A percentile compares a stretch with the other conserved stretches of the same genome.
Evolutionary conservation across 1,139 yeast species (phyloP).

Genomic region (Saccharomyces pastorianus): DNA sequence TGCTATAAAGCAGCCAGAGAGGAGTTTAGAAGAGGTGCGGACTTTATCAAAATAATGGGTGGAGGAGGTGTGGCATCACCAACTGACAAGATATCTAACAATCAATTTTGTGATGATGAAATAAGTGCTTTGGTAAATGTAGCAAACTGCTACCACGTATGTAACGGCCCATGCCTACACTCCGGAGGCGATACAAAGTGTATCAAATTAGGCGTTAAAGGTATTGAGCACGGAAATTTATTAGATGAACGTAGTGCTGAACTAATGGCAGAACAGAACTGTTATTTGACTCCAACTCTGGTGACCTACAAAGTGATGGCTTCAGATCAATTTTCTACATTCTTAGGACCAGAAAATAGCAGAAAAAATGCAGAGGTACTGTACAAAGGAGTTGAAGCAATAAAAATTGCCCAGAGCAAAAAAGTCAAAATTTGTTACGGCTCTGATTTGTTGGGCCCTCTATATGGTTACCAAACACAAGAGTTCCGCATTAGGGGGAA

Average conservation of each 20-base stretch:
- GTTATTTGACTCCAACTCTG: conserved; percentile 10
- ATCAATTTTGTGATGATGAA: conserved; percentile 10
- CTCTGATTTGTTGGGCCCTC: conserved; percentile 9
- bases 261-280: conserved; percentile 7
- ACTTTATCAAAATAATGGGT: conserved; percentile 10
- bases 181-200: conserved; percentile 8
- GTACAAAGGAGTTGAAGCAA: conserved; percentile 6
- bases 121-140: conserved; percentile 8
- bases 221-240: conserved; percentile 10
- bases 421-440: conserved; percentile 10
- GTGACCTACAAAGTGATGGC: conserved; percentile 10
- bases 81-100: conserved; percentile 8
- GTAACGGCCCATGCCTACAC: conserved; percentile 11
- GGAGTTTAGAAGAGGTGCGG: conserved; percentile 10
- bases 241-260: conserved; percentile 8
- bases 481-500: conserved; percentile 9
- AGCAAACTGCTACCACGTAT: neutral
- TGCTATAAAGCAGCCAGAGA: conserved; percentile 10
- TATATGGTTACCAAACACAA: conserved; percentile 11
- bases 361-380: conserved; percentile 6
- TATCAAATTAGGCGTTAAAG: conserved; percentile 7
- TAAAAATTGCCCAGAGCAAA: conserved; percentile 7
- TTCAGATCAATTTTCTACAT: conserved; percentile 8
- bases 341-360: conserved; percentile 5
- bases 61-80: conserved; percentile 12